Conservation (phyloP, 768 basidiomycete genomes). For the Strobilomyces echinocephalus region DNA sequence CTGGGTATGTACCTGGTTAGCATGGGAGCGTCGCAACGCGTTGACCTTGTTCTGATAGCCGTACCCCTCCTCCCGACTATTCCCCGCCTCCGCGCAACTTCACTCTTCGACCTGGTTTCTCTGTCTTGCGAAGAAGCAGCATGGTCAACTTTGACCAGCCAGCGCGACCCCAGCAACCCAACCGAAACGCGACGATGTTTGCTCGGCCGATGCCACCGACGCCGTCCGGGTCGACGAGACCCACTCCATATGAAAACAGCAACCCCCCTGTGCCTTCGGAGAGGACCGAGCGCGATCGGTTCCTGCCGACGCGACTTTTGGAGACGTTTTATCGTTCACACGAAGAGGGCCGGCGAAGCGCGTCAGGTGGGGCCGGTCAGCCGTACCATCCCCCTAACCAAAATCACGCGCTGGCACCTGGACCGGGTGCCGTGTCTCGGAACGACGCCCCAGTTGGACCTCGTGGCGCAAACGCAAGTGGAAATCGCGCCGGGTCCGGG, state of each 20-base stretch:
- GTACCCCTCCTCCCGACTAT: constrained; percentile 23
- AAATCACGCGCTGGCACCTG: not conserved
- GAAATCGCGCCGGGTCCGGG: constrained; percentile 11
- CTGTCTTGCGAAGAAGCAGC: constrained; percentile 15
- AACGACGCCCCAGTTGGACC: constrained; percentile 4
- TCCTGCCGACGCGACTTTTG: constrained; percentile 18
- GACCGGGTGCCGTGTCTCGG: not conserved
- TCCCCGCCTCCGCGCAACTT: constrained; percentile 18
- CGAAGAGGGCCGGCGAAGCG: constrained; percentile 23
- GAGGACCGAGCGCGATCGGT: constrained; percentile 24
- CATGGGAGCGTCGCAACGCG: not conserved
- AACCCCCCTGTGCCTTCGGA: constrained; percentile 9
- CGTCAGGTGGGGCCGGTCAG: constrained; percentile 4
- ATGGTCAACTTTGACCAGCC: constrained; percentile 1
- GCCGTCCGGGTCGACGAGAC: constrained; percentile 8
- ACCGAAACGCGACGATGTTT: constrained; percentile 10
- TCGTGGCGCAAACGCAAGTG: constrained; percentile 2
- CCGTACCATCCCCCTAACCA: constrained; percentile 9
- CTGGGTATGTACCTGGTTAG: constrained; percentile 16
- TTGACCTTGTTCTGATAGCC: constrained; percentile 13
- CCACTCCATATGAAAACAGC: constrained; percentile 13
- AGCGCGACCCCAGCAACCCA: constrained; percentile 8
- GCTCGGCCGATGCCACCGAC: constrained; percentile 7
- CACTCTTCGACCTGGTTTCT: constrained; percentile 11
- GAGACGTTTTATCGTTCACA: constrained; percentile 21